Percentiles rank a stretch among this genome's conserved stretches.
Conservation (phyloP, 2,329 filamentous ascomycete species). For the Ophiostoma angusticollis region DNA sequence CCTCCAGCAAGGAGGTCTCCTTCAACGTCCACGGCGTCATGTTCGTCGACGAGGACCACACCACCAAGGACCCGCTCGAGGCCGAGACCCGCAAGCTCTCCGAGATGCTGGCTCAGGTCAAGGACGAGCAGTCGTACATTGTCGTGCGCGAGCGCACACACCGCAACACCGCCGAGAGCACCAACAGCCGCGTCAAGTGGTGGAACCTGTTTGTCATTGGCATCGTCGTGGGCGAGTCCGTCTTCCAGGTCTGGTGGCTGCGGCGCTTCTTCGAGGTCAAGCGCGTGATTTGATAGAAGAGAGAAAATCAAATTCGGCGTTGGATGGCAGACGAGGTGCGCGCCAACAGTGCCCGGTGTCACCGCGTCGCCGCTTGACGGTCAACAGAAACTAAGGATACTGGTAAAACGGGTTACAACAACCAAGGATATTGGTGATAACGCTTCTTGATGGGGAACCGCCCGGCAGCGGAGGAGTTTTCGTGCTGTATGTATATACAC, state of each 20-base stretch:
- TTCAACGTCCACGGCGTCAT: slow-evolving; percentile 99
- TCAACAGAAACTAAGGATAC: no score
- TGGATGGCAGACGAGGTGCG: no score
- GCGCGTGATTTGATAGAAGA: slow-evolving; percentile 40
- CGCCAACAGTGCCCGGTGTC: no score
- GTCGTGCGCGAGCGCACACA: slow-evolving; percentile 89
- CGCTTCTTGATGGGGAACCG: no score
- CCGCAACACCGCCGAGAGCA: slow-evolving; percentile 97
- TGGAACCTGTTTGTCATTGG: slow-evolving; percentile 96
- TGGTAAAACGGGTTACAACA: no score
- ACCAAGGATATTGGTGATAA: no score
- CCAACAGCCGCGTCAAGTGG: slow-evolving; percentile 96
- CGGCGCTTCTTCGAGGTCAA: slow-evolving; percentile 94
- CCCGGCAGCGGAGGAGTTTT: no score
- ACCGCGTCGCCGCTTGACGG: no score
- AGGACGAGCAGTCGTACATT: slow-evolving; percentile 97
- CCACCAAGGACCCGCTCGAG: slow-evolving; percentile 77
- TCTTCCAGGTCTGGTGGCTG: slow-evolving; percentile 99
- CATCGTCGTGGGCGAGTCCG: slow-evolving; percentile 76
- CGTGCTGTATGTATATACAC: not conserved
- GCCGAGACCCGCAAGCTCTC: slow-evolving; percentile 75
- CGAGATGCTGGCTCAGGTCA: slow-evolving; percentile 79
- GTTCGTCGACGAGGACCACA: slow-evolving; percentile 82
- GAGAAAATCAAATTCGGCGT: not conserved
- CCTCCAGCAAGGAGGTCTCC: slow-evolving; percentile 91